Base-by-base conservation (phyloP, 106 monocot genomes). In the Dioscorea zingiberensis region DNA sequence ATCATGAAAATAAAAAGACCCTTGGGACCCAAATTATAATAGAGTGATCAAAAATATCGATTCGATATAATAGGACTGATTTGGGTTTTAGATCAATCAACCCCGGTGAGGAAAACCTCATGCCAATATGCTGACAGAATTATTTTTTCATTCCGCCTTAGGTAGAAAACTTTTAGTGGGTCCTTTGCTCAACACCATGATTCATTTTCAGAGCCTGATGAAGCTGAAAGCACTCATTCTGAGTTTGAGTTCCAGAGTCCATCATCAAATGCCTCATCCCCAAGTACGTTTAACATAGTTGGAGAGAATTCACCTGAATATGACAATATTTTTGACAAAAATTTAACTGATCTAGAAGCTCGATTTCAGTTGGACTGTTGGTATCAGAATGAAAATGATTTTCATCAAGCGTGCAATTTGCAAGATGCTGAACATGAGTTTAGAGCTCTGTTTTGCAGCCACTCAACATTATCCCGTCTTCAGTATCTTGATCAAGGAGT, bases 121-220 rank as follows among this genome's bases (percentile, higher is more conserved):
- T n/a, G n/a, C n/a, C 23, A 47, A 47, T 5, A 21, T 47, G 47
- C 29, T 48, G 27, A 48, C 28, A 16, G 27, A 48, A 15, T 60
- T 58, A 18, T 59, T 70, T 48, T 26, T 30, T 51, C 53, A 23
- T 10, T 54, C 28, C 54, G n/a, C n/a, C n/a, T n/a, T 64, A 13
- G 74, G 55, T 58, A 82, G 81, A 78, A 32, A 60, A 68, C 23
- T 53, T 55, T 22, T 23, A 56, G 61, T 65, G 71, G 57, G 48
- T 27, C 63, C n/a, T 59, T 47, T 64, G 44, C 27, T 55, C 81
- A 66, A 26, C 27, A 62, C 53, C 62, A 63, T 58, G 82, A 78
- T 48, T 72, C 69, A 73, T 44, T 63, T 64, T 79, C 76, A 25
- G 82, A 82, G 38, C 79, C 76, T 54, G 86, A 82, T 58, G 82